phyloP scores from a whole-genome alignment of 306 rosid genomes.

The Hippophae tibetana region DNA sequence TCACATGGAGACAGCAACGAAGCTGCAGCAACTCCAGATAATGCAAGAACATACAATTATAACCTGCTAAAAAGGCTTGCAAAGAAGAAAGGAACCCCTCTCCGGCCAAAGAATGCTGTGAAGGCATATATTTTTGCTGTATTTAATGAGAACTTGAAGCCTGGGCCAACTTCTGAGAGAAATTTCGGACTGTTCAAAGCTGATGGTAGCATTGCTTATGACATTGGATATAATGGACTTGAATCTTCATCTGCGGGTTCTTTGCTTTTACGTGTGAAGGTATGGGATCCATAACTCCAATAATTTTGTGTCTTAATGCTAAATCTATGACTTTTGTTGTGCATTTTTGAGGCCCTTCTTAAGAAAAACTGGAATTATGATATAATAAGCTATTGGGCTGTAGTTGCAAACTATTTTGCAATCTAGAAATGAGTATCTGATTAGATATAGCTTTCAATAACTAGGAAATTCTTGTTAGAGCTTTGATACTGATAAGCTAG shows the following conservation, averaged over 20 bases:
- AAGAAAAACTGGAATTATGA: too few species aligned
- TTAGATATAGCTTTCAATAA: too few species aligned
- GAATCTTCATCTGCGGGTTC: conserved; percentile 53
- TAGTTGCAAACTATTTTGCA: too few species aligned
- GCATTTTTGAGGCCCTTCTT: too few species aligned
- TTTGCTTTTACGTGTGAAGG: conserved; percentile 52
- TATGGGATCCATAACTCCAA: conserved; percentile 19
- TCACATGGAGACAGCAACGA: conserved; percentile 60
- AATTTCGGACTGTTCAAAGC: conserved; percentile 84
- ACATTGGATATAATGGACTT: conserved; percentile 83
- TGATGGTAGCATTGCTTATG: conserved; percentile 82
- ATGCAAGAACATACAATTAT: conserved; percentile 83
- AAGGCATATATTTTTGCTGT: conserved; percentile 83
- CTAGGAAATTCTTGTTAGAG: too few species aligned
- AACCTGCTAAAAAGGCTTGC: conserved; percentile 89
- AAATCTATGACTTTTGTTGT: not conserved
- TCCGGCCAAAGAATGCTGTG: conserved; percentile 62
- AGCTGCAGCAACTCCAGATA: conserved; percentile 56
- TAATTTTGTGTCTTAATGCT: not conserved
- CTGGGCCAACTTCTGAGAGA: conserved; percentile 69
- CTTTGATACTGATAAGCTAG: too few species aligned
- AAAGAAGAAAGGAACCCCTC: conserved; percentile 89
- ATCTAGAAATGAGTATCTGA: too few species aligned
- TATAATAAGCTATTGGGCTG: too few species aligned
- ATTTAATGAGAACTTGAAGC: conserved; percentile 66